These are phyloP conservation scores for Boletus huronensis DNA, from an alignment of 768 basidiomycete genomes.

Conservation along the genomic window DNA sequence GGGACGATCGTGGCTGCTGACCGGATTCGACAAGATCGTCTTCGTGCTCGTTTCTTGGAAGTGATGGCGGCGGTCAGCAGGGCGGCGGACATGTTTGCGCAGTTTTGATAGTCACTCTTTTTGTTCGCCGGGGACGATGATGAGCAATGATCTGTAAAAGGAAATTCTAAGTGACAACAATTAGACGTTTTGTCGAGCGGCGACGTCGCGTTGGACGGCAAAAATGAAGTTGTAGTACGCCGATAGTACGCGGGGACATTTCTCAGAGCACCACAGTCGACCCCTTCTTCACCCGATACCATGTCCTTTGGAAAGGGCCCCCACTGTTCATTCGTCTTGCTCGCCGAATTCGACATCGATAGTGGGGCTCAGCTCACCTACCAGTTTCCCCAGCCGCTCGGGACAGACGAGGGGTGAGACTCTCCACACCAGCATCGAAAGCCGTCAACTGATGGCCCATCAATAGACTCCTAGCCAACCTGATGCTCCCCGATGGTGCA, in stretches of 20 bases:
- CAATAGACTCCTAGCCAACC: constrained; percentile 82
- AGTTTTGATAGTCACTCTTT: constrained; percentile 7
- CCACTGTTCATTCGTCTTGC: constrained; percentile 87
- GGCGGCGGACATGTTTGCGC: constrained; percentile 25
- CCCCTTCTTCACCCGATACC: constrained; percentile 7
- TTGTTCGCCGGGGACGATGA: background rate
- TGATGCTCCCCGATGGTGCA: constrained; percentile 98
- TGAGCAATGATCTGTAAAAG: constrained; percentile 21
- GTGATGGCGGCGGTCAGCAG: constrained; percentile 26
- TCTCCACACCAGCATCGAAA: too few relatives aligned
- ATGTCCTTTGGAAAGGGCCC: constrained; percentile 61
- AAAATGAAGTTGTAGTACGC: constrained; percentile 9
- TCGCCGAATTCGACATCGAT: constrained; percentile 99
- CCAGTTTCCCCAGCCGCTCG: constrained; percentile 93
- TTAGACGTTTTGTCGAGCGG: constrained; percentile 10
- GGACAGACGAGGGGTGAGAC: constrained; percentile 90
- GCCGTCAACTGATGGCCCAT: constrained; percentile 1
- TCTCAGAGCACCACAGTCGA: constrained; percentile 2
- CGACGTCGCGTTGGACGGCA: constrained; percentile 10
- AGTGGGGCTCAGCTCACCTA: constrained; percentile 91
- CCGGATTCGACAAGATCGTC: constrained; percentile 17
- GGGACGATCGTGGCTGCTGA: constrained; percentile 13
- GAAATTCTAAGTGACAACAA: constrained; percentile 21
- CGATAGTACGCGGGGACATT: too few relatives aligned
- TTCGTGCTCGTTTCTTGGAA: constrained; percentile 22